Conservation (phyloP, 768 basidiomycete genomes). For the Artomyces pyxidatus region DNA sequence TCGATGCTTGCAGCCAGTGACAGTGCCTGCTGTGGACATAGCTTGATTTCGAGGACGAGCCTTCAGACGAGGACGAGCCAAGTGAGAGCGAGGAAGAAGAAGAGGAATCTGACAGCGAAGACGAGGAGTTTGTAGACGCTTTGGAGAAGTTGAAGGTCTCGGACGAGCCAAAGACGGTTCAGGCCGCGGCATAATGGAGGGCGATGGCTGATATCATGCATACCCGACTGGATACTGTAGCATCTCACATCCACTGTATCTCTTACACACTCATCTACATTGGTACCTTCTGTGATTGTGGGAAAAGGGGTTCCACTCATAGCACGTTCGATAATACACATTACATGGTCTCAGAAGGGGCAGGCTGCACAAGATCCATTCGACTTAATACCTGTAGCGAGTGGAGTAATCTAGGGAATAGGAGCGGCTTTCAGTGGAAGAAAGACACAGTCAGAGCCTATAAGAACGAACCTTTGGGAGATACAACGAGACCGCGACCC, state of each 20-base stretch:
- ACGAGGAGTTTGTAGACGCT: conserved; percentile 54
- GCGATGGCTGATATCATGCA: no score
- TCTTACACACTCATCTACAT: no score
- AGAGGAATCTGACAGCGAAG: conserved; percentile 14
- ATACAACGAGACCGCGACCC: conserved; percentile 95
- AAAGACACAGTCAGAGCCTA: background rate
- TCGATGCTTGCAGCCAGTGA: background rate
- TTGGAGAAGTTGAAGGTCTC: conserved; percentile 53
- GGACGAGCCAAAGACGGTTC: conserved; percentile 23
- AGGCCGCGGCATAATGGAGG: conserved; percentile 22
- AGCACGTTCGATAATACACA: no score
- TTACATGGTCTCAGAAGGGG: no score
- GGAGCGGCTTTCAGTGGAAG: no score
- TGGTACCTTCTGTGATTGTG: no score
- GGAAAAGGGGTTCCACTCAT: no score
- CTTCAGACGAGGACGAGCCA: conserved; percentile 38
- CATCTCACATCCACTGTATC: no score
- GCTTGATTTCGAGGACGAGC: conserved; percentile 82
- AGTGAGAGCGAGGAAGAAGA: conserved; percentile 16
- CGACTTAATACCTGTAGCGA: conserved; percentile 69
- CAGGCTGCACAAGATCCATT: no score
- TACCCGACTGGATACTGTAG: no score
- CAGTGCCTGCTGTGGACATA: conserved; percentile 20
- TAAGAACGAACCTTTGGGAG: conserved; percentile 70
- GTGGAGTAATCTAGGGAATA: conserved; percentile 63